phyloP scores from a whole-genome alignment of 2,329 filamentous ascomycete genomes.

The Cladophialophora yegresii region DNA sequence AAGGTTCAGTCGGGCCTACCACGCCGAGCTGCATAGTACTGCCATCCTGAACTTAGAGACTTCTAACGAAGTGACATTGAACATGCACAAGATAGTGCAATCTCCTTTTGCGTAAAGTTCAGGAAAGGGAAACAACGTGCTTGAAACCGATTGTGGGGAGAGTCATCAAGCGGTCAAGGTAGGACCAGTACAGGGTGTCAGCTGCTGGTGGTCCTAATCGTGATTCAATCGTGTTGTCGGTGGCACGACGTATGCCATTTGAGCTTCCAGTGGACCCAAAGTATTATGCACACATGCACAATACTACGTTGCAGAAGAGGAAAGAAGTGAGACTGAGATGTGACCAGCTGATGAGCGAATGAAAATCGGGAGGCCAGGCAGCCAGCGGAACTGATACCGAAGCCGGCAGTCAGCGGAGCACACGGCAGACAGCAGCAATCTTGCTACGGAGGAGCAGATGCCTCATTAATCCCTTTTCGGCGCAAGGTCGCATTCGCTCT shows the following conservation, averaged over 20 bases:
- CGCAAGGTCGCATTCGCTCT: neutral
- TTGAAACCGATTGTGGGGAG: neutral
- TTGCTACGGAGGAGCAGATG: neutral
- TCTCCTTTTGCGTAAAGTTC: neutral
- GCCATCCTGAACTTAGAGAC: neutral
- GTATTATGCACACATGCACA: neutral
- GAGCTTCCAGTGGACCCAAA: slow-evolving; percentile 1
- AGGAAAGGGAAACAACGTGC: neutral
- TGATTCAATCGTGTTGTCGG: neutral
- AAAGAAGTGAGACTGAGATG: neutral
- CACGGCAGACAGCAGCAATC: neutral
- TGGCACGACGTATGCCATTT: neutral
- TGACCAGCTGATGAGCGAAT: neutral
- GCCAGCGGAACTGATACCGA: slow-evolving; percentile 1
- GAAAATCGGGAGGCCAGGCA: neutral
- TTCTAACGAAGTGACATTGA: neutral
- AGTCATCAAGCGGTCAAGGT: neutral
- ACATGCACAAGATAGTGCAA: neutral
- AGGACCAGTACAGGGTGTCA: neutral
- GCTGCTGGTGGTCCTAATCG: neutral
- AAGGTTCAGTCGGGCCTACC: neutral
- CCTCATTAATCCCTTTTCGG: neutral
- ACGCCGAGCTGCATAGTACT: slow-evolving; percentile 12
- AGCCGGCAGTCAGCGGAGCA: neutral
- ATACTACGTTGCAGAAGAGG: slow-evolving; percentile 4